A percentile compares a stretch with the other conserved stretches of the same genome.
These are phyloP conservation scores for Arthrinium puccinioides DNA, from an alignment of 2,329 filamentous ascomycete genomes.

Conservation along the genomic window DNA sequence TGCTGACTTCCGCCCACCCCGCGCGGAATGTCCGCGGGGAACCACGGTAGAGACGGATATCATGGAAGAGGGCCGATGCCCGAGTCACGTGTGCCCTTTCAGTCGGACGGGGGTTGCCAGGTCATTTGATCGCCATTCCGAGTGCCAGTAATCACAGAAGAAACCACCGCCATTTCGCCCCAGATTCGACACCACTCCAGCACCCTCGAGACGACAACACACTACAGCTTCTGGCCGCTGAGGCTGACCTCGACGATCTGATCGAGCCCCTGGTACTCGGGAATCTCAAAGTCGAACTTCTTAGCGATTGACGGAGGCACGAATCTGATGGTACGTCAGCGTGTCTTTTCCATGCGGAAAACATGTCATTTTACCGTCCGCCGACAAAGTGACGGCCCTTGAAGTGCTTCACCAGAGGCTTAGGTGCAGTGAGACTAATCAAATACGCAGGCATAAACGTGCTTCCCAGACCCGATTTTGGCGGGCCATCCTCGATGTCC, in stretches of 20 bases:
- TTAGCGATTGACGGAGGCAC: constrained; percentile 68
- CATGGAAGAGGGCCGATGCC: constrained; percentile 48
- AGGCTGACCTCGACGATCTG: constrained; percentile 73
- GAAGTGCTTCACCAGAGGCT: constrained; percentile 80
- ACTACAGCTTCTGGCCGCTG: constrained; percentile 45
- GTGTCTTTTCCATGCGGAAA: constrained; percentile 2
- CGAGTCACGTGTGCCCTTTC: constrained; percentile 53
- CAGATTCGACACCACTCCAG: not conserved
- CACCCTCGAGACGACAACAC: constrained; percentile 1
- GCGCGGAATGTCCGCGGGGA: constrained; percentile 39
- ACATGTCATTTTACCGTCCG: constrained; percentile 62
- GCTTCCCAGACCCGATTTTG: constrained; percentile 66
- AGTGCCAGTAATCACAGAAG: too few relatives aligned
- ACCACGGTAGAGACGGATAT: constrained; percentile 28
- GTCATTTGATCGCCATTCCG: constrained; percentile 36
- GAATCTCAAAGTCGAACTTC: constrained; percentile 81
- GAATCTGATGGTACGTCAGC: constrained; percentile 49
- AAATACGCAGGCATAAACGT: constrained; percentile 74
- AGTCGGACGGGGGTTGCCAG: constrained; percentile 47
- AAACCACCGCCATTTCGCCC: not conserved
- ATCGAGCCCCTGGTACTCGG: constrained; percentile 77
- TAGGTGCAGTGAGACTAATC: constrained; percentile 87
- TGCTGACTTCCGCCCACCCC: constrained; percentile 39
- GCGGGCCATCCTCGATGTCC: constrained; percentile 85
- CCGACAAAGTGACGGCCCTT: constrained; percentile 86